Evolutionary conservation across 305 asterid species (phyloP).

Genomic region (Fraxinus xanthoxyloides): DNA sequence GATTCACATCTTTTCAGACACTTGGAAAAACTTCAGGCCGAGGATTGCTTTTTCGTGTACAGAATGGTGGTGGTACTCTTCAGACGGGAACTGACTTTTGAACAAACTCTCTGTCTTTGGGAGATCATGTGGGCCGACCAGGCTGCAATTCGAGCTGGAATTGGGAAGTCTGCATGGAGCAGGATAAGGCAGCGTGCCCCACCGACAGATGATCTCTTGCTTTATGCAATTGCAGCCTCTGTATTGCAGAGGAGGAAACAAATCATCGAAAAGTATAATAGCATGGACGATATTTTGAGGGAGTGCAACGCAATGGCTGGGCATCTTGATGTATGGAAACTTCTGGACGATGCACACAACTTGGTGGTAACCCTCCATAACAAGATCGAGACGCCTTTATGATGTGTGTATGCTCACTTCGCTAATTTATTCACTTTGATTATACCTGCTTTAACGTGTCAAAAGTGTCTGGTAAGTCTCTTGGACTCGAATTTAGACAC

Average conservation of each 20-base stretch:
- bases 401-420: background rate
- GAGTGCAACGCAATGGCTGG: conserved; percentile 88
- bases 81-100: conserved; percentile 68
- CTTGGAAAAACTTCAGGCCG: conserved; percentile 76
- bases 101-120: conserved; percentile 83
- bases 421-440: conserved; percentile 28
- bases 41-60: conserved; percentile 84
- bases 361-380: conserved; percentile 77
- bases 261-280: conserved; percentile 62
- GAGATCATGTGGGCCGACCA: conserved; percentile 97
- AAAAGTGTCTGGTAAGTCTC: background rate
- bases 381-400: conserved; percentile 51
- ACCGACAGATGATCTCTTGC: conserved; percentile 76
- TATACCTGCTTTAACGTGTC: background rate
- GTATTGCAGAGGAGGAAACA: conserved; percentile 81
- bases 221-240: conserved; percentile 82
- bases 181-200: conserved; percentile 73
- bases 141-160: conserved; percentile 82
- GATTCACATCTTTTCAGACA: conserved; percentile 82
- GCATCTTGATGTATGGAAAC: conserved; percentile 82
- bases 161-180: conserved; percentile 78
- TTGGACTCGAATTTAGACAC: background rate
- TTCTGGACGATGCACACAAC: conserved; percentile 74
- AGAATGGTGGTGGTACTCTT: conserved; percentile 89
- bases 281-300: conserved; percentile 84